These are phyloP conservation scores for Zopfochytrium polystomum DNA, from an alignment of 371 early-diverging fungal species.

Conservation along the genomic window DNA sequence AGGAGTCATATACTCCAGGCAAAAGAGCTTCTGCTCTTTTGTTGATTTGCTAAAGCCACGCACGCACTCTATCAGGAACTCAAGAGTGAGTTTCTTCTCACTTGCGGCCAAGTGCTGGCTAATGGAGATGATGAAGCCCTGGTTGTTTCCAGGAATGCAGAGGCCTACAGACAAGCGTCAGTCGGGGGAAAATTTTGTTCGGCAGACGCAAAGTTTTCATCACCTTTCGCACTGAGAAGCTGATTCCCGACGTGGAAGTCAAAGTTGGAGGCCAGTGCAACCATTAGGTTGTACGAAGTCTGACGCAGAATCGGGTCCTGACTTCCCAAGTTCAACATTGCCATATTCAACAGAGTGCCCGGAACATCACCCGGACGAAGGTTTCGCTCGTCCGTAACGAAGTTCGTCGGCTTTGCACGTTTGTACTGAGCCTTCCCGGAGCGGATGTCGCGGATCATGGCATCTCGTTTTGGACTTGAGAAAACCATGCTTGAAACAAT, in stretches of 20 bases:
- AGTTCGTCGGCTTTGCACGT: slow-evolving; percentile 61
- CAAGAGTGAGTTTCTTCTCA: slow-evolving; percentile 78
- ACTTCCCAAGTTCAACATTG: slow-evolving; percentile 80
- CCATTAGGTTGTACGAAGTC: slow-evolving; percentile 84
- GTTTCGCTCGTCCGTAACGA: slow-evolving; percentile 57
- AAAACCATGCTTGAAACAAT: slow-evolving; percentile 55
- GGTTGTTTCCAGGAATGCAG: slow-evolving; percentile 88
- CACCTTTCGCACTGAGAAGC: slow-evolving; percentile 72
- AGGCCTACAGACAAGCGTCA: too few species aligned
- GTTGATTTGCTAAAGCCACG: slow-evolving; percentile 79
- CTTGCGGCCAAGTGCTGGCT: slow-evolving; percentile 75
- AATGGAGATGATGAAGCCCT: slow-evolving; percentile 73
- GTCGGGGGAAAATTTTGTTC: too few species aligned
- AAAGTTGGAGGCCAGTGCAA: slow-evolving; percentile 77
- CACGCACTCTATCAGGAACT: slow-evolving; percentile 84
- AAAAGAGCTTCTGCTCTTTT: slow-evolving; percentile 68
- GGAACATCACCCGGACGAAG: slow-evolving; percentile 90
- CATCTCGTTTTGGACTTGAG: slow-evolving; percentile 72
- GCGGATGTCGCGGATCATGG: slow-evolving; percentile 69
- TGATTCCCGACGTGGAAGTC: slow-evolving; percentile 81
- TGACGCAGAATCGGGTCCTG: slow-evolving; percentile 75
- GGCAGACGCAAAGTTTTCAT: too few species aligned
- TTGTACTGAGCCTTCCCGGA: slow-evolving; percentile 69
- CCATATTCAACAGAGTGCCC: slow-evolving; percentile 88
- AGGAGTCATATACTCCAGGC: slow-evolving; percentile 85